Evolutionary conservation across 352 stramenopile genomes (phyloP).

Genomic region (Phytophthora cactorum): DNA sequence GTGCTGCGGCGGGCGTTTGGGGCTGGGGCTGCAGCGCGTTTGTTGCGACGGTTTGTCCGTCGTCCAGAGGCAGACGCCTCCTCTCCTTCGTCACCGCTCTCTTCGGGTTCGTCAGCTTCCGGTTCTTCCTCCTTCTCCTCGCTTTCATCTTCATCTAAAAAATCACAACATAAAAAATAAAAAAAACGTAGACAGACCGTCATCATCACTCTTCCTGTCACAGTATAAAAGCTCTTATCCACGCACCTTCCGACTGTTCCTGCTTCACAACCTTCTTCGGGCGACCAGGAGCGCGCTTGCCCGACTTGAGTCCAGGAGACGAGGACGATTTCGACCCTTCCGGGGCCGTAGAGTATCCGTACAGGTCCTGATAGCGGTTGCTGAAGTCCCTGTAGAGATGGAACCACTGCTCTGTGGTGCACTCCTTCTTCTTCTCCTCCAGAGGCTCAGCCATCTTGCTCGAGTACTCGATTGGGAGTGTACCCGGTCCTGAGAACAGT

Average conservation of each 20-base stretch:
- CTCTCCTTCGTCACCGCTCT: constrained; percentile 38
- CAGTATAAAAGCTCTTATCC: background rate
- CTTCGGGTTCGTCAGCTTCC: constrained; percentile 33
- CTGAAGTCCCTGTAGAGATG: constrained; percentile 78
- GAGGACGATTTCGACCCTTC: constrained; percentile 13
- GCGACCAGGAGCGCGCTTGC: constrained; percentile 26
- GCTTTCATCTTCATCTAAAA: constrained; percentile 35
- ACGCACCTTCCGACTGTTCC: constrained; percentile 34
- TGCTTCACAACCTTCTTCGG: constrained; percentile 27
- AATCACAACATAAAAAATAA: background rate
- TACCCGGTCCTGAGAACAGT: constrained; percentile 68
- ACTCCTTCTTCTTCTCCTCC: constrained; percentile 52
- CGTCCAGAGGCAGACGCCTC: constrained; percentile 26
- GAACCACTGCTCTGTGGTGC: constrained; percentile 60
- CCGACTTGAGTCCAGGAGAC: constrained; percentile 14
- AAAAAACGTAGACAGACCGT: background rate
- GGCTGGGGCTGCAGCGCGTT: constrained; percentile 28
- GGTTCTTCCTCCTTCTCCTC: constrained; percentile 51
- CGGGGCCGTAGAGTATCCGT: constrained; percentile 43
- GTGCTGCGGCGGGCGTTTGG: constrained; percentile 35
- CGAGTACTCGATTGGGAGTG: constrained; percentile 82
- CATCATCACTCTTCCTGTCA: constrained; percentile 5
- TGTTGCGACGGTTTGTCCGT: constrained; percentile 39
- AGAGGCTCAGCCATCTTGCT: constrained; percentile 68
- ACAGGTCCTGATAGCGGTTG: constrained; percentile 57